phyloP scores from a whole-genome alignment of 192 early-diverging fungal genomes.

The Coemansia javaensis region DNA sequence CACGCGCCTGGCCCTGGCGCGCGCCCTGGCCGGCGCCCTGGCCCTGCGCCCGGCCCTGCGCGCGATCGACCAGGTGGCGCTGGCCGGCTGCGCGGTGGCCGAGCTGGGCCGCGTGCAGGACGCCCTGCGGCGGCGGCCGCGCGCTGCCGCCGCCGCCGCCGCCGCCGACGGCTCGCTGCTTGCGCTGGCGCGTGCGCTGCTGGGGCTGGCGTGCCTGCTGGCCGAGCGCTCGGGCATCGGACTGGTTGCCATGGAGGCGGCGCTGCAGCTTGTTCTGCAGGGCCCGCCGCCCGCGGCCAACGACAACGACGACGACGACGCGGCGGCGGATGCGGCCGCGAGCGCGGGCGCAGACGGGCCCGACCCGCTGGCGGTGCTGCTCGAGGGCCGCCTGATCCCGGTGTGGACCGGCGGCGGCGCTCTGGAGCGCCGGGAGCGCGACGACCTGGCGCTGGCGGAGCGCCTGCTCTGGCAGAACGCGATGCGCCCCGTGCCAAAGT shows the following conservation, averaged over 20 bases:
- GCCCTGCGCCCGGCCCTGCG: constrained; percentile 1
- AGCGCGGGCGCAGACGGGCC: too few relatives aligned
- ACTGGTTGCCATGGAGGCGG: constrained; percentile 20
- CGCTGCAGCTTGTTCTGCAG: constrained; percentile 11
- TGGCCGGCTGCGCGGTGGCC: constrained; percentile 20
- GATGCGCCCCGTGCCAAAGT: constrained; percentile 33
- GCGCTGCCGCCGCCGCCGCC: neutral
- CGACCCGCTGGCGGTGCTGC: constrained; percentile 1
- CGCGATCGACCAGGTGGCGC: constrained; percentile 6
- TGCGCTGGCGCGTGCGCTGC: constrained; percentile 16
- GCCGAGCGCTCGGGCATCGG: constrained; percentile 6
- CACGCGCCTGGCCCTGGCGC: constrained; percentile 10
- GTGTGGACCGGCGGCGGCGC: too few relatives aligned
- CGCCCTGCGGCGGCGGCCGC: constrained; percentile 1
- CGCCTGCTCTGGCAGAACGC: constrained; percentile 46
- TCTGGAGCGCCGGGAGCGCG: constrained; percentile 1
- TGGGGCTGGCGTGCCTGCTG: constrained; percentile 7
- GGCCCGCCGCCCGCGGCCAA: neutral
- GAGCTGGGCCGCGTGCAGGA: constrained; percentile 26
- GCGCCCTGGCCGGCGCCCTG: constrained; percentile 1
- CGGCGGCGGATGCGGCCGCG: too few relatives aligned
- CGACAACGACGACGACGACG: too few relatives aligned
- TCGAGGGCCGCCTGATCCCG: constrained; percentile 17
- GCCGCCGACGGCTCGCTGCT: constrained; percentile 3
- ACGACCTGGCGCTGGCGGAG: constrained; percentile 13